These are phyloP conservation scores for Esteya vermicola DNA, from an alignment of 2,329 filamentous ascomycete genomes.

Conservation along the genomic window DNA sequence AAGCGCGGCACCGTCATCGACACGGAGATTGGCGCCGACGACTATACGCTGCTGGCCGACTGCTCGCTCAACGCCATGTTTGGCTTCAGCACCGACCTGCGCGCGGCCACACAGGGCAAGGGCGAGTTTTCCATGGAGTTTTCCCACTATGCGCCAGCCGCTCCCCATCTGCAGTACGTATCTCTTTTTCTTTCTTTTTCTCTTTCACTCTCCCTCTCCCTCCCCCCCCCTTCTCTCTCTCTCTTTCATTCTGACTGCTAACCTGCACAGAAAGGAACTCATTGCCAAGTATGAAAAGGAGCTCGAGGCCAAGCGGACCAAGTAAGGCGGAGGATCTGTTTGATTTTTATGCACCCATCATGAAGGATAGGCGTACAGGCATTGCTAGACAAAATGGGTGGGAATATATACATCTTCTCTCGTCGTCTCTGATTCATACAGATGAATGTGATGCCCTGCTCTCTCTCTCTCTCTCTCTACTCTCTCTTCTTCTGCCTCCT, in stretches of 20 bases:
- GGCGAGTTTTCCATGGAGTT: slow-evolving; percentile 99
- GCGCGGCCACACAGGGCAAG: slow-evolving; percentile 93
- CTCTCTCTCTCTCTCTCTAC: too few relatives aligned
- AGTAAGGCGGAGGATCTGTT: too few relatives aligned
- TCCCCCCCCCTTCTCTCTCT: slow-evolving; percentile 6
- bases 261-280: slow-evolving; percentile 36
- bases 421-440: too few relatives aligned
- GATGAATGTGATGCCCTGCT: too few relatives aligned
- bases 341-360: too few relatives aligned
- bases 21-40: slow-evolving; percentile 83
- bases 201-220: not conserved
- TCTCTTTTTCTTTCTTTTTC: slow-evolving; percentile 4
- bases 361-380: too few relatives aligned
- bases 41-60: slow-evolving; percentile 85
- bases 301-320: slow-evolving; percentile 40
- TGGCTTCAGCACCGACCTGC: slow-evolving; percentile 80
- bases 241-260: slow-evolving; percentile 5
- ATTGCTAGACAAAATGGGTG: not conserved
- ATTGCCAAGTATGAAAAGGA: slow-evolving; percentile 45
- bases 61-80: slow-evolving; percentile 97
- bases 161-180: slow-evolving; percentile 75
- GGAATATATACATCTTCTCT: not conserved
- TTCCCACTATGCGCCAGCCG: slow-evolving; percentile 81
- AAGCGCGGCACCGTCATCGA: slow-evolving; percentile 94
- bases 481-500: too few relatives aligned